phyloP scores from a whole-genome alignment of 352 stramenopile genomes.

The Globisporangium yorkense region DNA sequence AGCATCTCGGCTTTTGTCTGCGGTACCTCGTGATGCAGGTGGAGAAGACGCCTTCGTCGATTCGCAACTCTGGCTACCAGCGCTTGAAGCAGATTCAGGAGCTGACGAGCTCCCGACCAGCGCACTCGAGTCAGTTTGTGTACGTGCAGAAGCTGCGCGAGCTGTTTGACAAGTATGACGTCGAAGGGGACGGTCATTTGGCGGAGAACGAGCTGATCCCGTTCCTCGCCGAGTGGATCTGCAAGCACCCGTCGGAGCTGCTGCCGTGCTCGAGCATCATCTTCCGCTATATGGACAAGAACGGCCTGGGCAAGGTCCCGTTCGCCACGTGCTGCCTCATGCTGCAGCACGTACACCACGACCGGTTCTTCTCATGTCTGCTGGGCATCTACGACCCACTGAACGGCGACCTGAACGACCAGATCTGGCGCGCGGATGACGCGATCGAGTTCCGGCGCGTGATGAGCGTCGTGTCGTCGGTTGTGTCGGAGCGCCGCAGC shows the following conservation, averaged over 20 bases:
- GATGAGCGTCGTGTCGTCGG: conserved; percentile 68
- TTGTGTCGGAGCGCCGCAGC: conserved; percentile 45
- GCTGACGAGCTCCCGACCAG: conserved; percentile 48
- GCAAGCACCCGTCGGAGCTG: conserved; percentile 75
- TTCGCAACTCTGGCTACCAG: conserved; percentile 66
- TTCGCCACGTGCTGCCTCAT: conserved; percentile 85
- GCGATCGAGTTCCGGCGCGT: conserved; percentile 62
- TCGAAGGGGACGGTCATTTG: conserved; percentile 57
- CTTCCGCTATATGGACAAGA: conserved; percentile 89
- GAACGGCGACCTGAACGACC: conserved; percentile 67
- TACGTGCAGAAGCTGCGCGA: conserved; percentile 77
- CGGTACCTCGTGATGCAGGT: conserved; percentile 80
- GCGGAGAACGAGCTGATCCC: conserved; percentile 61
- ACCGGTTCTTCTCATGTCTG: conserved; percentile 84
- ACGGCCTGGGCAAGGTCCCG: conserved; percentile 63
- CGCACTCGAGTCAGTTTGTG: conserved; percentile 67
- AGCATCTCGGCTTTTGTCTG: conserved; percentile 78
- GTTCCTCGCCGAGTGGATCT: conserved; percentile 80
- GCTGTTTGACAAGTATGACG: conserved; percentile 79
- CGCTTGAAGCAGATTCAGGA: conserved; percentile 79
- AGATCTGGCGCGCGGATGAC: conserved; percentile 59
- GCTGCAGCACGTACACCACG: conserved; percentile 85
- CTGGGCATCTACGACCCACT: conserved; percentile 78
- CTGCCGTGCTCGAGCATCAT: conserved; percentile 75
- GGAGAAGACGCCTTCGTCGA: conserved; percentile 66